Conservation (phyloP, 2,329 filamentous ascomycete genomes). For the Aspergillus sp. region DNA sequence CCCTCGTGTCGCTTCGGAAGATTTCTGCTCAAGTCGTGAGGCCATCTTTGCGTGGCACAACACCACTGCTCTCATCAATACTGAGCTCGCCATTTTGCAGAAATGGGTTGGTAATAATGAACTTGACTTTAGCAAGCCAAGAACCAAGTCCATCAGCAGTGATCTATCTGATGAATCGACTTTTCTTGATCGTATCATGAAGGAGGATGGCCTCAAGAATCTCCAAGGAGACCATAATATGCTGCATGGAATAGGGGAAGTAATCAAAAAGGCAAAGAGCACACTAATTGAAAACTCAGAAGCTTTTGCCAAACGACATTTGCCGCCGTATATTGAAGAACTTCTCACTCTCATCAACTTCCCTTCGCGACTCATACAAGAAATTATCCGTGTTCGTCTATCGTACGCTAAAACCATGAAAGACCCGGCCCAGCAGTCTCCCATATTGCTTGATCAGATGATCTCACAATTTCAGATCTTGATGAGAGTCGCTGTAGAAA, state of each 20-base stretch:
- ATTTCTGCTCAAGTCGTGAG: slow-evolving; percentile 78
- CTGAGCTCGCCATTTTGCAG: slow-evolving; percentile 82
- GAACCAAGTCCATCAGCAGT: slow-evolving; percentile 62
- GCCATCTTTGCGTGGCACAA: slow-evolving; percentile 95
- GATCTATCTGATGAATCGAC: slow-evolving; percentile 84
- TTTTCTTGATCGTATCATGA: slow-evolving; percentile 90
- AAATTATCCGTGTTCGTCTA: slow-evolving; percentile 88
- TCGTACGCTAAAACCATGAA: slow-evolving; percentile 94
- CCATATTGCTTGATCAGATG: slow-evolving; percentile 96
- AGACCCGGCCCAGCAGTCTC: slow-evolving; percentile 84
- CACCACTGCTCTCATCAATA: slow-evolving; percentile 93
- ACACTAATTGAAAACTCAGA: slow-evolving; percentile 83
- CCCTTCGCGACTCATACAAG: slow-evolving; percentile 88
- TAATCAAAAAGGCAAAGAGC: slow-evolving; percentile 89
- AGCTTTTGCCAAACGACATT: slow-evolving; percentile 79
- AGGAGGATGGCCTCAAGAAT: slow-evolving; percentile 90
- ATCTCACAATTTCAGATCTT: slow-evolving; percentile 93
- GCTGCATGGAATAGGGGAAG: slow-evolving; percentile 73
- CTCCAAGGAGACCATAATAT: slow-evolving; percentile 80
- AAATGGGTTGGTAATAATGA: slow-evolving; percentile 97
- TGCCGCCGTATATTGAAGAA: slow-evolving; percentile 95
- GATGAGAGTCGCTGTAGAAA: slow-evolving; percentile 82
- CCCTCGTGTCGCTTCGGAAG: slow-evolving; percentile 68
- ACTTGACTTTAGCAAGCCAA: slow-evolving; percentile 78
- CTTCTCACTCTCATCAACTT: slow-evolving; percentile 95